These are phyloP conservation scores for Phlegmacium glaucopus DNA, from an alignment of 768 basidiomycete genomes.

Conservation along the genomic window DNA sequence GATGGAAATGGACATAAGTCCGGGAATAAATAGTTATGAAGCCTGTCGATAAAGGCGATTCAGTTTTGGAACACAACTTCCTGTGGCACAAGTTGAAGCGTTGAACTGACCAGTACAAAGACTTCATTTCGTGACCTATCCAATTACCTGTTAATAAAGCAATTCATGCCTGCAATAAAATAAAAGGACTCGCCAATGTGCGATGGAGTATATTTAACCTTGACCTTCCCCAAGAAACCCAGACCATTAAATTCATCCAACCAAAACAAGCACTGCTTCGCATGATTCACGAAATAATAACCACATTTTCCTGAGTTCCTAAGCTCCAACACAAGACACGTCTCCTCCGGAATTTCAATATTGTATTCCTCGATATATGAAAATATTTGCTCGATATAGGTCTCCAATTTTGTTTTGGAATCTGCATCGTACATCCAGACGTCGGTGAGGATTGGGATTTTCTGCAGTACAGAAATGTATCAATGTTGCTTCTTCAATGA, in stretches of 20 bases:
- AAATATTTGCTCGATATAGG: conserved; percentile 13
- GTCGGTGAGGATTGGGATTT: conserved; percentile 20
- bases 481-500: background rate
- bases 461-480: conserved; percentile 4
- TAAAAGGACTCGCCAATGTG: conserved; percentile 31
- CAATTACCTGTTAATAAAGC: background rate
- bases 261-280: conserved; percentile 47
- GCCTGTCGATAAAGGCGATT: conserved; percentile 16
- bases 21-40: conserved; percentile 26
- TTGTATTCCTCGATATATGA: conserved; percentile 12
- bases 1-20: conserved; percentile 13
- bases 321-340: conserved; percentile 17
- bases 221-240: conserved; percentile 26
- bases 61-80: background rate
- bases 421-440: conserved; percentile 20
- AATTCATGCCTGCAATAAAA: too few relatives aligned
- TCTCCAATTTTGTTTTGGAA: conserved; percentile 8
- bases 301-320: conserved; percentile 13
- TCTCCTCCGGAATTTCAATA: conserved; percentile 10
- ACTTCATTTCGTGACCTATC: conserved; percentile 23
- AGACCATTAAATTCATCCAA: conserved; percentile 38
- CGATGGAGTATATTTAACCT: conserved; percentile 28
- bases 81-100: background rate
- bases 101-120: conserved; percentile 11
- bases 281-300: conserved; percentile 53